Conservation (phyloP, 768 basidiomycete species). For the Tylopilus cervinicoccineus region DNA sequence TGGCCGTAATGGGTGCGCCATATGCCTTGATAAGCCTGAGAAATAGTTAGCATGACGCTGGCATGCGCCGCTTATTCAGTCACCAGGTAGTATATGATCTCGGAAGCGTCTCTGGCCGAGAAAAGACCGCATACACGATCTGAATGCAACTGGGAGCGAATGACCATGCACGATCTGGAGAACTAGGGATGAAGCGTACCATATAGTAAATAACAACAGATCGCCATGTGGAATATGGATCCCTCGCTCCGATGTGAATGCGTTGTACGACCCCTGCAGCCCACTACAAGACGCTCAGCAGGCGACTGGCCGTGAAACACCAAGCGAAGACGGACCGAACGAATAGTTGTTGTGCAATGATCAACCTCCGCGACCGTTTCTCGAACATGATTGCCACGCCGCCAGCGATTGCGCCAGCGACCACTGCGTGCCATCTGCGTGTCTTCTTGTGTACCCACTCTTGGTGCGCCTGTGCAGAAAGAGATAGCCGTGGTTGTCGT, state of each 20-base stretch:
- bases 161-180: background rate
- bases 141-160: constrained; percentile 61
- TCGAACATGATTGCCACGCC: constrained; percentile 75
- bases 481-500: constrained; percentile 52
- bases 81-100: constrained; percentile 73
- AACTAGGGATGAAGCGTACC: constrained; percentile 39
- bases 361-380: constrained; percentile 55
- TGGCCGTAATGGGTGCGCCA: constrained; percentile 53
- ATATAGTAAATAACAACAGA: constrained; percentile 73
- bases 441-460: constrained; percentile 63
- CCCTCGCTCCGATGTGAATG: constrained; percentile 61
- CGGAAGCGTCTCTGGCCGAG: constrained; percentile 83
- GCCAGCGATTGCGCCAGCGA: constrained; percentile 76
- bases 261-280: constrained; percentile 86
- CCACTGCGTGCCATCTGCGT: constrained; percentile 70
- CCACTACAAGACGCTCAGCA: constrained; percentile 47
- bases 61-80: constrained; percentile 7
- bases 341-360: constrained; percentile 84
- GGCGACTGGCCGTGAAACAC: background rate
- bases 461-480: constrained; percentile 60
- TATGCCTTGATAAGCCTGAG: constrained; percentile 69
- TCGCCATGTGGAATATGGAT: constrained; percentile 80
- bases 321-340: constrained; percentile 53
- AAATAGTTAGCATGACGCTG: background rate
- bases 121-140: constrained; percentile 75